Evolutionary conservation across 2,329 filamentous ascomycete genomes (phyloP), one percentile per base, ranked within the genome.

Genomic region (Exophiala oligosperma): DNA sequence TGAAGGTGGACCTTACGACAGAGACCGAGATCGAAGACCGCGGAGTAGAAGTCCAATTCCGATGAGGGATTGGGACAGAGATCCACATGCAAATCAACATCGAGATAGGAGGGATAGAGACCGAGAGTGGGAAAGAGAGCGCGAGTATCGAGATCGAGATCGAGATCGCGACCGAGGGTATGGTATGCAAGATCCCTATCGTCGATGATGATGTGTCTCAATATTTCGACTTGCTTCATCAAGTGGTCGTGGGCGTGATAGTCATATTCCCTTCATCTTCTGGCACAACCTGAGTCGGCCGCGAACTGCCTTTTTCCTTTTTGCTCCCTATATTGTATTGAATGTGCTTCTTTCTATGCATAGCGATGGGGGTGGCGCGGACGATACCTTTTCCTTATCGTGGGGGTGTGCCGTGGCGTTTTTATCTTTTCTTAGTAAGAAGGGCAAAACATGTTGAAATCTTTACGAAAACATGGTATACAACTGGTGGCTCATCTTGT

Each of bases 1-100:
- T 7, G 54, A 52, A 23, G 37, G 49, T 28, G 58, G 54, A 2
- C 17, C 37, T 3, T 57, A 61, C 46, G 59, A 61, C 12, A 44
- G 59, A 38, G 51, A 54, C 12, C 52, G 52, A 54, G 58, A 60
- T 32, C 43, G 56, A 48, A 56, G 63, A 32, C 60, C 63, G n/a
- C 37, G 61, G 26, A 63, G 61, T 61, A 44, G 61, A 35, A 63
- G 61, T 61, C 54, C 61, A 50, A 64, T 61, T 54, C 63, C 61
- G 6, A 17, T 46, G 5, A 40, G 63, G 35, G 63, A 65, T 24
- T 60, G 57, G 57, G 60, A 62, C 28, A 38, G 53, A 37, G 49
- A 56, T 37, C 21, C 24, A 12, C 46, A 55, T 47, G 32, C 49
- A 37, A 43, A 56, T 37, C 21, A n/a, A 12, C 46, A 55, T 47